Evolutionary conservation across 2,329 filamentous ascomycete species (phyloP).

Genomic region (Sphaerulina vaccinii): DNA sequence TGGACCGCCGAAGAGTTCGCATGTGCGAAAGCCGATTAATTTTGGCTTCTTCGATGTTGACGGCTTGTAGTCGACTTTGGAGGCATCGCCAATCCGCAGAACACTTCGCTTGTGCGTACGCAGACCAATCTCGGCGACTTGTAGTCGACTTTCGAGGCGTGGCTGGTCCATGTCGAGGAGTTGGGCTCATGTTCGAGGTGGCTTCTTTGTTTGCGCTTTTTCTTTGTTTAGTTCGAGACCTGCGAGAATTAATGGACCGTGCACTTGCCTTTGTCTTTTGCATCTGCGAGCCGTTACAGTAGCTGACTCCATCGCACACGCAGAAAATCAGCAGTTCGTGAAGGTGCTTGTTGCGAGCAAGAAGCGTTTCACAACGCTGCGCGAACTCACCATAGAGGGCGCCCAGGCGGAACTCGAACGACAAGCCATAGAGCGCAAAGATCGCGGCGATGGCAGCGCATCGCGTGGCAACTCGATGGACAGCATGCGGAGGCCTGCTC

Average conservation of each 20-base stretch:
- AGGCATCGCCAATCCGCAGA: no score
- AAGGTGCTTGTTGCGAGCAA: conserved; percentile 76
- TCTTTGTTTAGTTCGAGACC: background rate
- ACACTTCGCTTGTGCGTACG: background rate
- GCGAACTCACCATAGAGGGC: conserved; percentile 86
- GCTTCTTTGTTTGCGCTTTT: background rate
- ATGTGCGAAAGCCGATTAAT: background rate
- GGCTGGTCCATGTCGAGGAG: background rate
- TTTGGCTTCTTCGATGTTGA: no score
- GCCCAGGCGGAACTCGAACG: conserved; percentile 89
- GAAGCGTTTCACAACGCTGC: conserved; percentile 79
- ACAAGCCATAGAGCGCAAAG: conserved; percentile 67
- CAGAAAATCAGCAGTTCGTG: conserved; percentile 78
- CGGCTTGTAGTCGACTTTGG: no score
- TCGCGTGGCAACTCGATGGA: conserved; percentile 62
- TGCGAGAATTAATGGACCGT: background rate
- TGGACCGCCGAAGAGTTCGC: background rate
- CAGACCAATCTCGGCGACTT: no score
- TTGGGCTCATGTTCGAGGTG: background rate
- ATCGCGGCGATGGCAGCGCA: conserved; percentile 30
- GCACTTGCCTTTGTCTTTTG: background rate
- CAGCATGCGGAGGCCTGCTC: conserved; percentile 63
- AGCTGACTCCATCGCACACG: conserved; percentile 10
- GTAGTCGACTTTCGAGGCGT: background rate
- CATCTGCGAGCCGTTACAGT: background rate